Evolutionary conservation across 352 stramenopile genomes (phyloP).

Genomic region (Sclerospora graminicola): DNA sequence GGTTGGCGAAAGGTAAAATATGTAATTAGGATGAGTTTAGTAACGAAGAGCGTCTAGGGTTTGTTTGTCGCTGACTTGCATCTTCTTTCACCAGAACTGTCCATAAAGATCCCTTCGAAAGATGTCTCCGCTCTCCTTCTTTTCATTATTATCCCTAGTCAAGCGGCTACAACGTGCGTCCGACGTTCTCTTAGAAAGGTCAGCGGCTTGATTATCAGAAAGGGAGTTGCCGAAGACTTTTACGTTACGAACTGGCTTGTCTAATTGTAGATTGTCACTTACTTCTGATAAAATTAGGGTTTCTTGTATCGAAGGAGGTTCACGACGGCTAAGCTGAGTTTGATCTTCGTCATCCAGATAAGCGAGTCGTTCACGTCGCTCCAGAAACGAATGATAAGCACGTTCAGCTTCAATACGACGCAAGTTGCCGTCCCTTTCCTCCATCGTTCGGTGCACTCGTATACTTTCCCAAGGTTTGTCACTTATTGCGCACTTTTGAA

Average conservation of each 20-base stretch:
- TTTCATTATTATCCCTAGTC: not conserved
- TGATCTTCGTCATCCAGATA: constrained; percentile 2
- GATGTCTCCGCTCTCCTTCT: constrained; percentile 6
- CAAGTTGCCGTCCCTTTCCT: constrained; percentile 5
- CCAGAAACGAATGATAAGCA: constrained; percentile 15
- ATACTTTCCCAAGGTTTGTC: constrained; percentile 6
- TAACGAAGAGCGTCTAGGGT: too few relatives aligned
- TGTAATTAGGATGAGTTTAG: too few relatives aligned
- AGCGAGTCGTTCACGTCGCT: constrained; percentile 9
- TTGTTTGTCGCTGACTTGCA: too few relatives aligned
- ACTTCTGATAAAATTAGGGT: too few relatives aligned
- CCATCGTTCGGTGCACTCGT: constrained; percentile 9
- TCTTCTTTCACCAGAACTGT: constrained; percentile 8
- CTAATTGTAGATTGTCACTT: too few relatives aligned
- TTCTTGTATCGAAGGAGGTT: not conserved
- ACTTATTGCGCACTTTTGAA: constrained; percentile 23
- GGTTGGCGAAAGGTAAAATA: too few relatives aligned
- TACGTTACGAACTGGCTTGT: too few relatives aligned
- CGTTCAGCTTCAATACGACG: constrained; percentile 12
- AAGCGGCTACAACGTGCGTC: constrained; percentile 3
- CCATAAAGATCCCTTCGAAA: constrained; percentile 27
- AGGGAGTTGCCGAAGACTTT: not conserved
- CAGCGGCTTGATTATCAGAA: not conserved
- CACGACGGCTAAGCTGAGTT: not conserved
- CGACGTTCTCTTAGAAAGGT: constrained; percentile 3